Percentiles rank a stretch among this genome's conserved stretches.
These are phyloP conservation scores for Huiozyma sinensis DNA, from an alignment of 805 yeast species.

Conservation along the genomic window DNA sequence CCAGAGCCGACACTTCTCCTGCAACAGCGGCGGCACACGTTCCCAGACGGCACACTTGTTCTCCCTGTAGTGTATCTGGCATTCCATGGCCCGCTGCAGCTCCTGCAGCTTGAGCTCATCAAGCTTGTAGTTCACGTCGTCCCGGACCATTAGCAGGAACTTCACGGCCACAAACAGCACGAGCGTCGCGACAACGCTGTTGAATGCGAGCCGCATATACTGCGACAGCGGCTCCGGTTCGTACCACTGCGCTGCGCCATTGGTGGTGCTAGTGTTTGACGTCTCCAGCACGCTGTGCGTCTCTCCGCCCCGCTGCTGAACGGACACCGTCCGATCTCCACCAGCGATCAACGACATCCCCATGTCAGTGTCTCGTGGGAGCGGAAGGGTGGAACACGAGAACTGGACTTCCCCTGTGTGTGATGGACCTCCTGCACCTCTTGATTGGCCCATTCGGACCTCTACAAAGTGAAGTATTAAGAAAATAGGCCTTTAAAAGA, in stretches of 20 bases:
- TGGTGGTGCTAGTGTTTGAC: too few species aligned
- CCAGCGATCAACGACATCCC: too few species aligned
- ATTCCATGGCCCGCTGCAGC: slow-evolving; percentile 50
- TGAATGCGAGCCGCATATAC: slow-evolving; percentile 55
- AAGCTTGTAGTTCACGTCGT: slow-evolving; percentile 64
- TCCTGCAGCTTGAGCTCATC: slow-evolving; percentile 42
- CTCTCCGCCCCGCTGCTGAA: too few species aligned
- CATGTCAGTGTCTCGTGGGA: not conserved
- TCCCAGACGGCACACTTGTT: slow-evolving; percentile 59
- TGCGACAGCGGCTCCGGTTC: slow-evolving; percentile 9
- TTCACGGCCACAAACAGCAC: slow-evolving; percentile 41
- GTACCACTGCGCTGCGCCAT: not conserved
- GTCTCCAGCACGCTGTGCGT: too few species aligned
- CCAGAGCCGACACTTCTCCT: slow-evolving; percentile 60
- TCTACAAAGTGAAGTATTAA: too few species aligned
- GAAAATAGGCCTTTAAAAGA: too few species aligned
- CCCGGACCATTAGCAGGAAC: slow-evolving; percentile 44
- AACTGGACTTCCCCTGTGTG: not conserved
- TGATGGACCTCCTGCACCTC: too few species aligned
- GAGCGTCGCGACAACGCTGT: slow-evolving; percentile 39
- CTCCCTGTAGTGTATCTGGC: slow-evolving; percentile 56
- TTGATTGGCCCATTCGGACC: too few species aligned
- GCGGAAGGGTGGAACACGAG: not conserved
- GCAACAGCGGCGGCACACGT: slow-evolving; percentile 60
- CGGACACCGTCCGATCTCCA: too few species aligned